Percentiles rank a stretch among this genome's conserved stretches.
phyloP scores from a whole-genome alignment of 129 eudicot genomes.

The Deinandra increscens region DNA sequence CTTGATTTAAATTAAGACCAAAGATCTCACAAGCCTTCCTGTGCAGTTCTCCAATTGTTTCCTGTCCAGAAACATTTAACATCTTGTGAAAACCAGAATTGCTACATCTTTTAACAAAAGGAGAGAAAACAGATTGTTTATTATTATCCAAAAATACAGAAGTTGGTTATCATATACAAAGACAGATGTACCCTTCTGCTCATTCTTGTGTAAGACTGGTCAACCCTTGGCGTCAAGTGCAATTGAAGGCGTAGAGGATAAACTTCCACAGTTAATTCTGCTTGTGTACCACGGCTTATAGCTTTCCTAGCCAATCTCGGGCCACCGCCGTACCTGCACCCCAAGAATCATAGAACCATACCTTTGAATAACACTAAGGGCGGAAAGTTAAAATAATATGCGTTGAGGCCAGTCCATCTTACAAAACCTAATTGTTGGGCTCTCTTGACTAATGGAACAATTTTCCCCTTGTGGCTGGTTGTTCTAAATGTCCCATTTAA shows the following conservation, averaged over 20 bases:
- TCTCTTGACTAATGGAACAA: not conserved
- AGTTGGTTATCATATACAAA: not conserved
- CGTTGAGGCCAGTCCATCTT: not conserved
- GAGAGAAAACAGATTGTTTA: not conserved
- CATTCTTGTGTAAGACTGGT: conserved; percentile 53
- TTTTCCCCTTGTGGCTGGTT: not conserved
- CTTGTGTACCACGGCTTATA: conserved; percentile 72
- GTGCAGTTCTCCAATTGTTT: conserved; percentile 77
- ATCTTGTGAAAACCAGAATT: not conserved
- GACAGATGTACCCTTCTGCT: conserved; percentile 73
- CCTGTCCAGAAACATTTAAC: conserved; percentile 43
- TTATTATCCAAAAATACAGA: not conserved
- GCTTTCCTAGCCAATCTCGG: conserved; percentile 83
- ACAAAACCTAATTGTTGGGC: not conserved
- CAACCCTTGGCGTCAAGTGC: conserved; percentile 67
- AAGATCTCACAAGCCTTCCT: conserved; percentile 76
- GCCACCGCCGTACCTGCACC: conserved; percentile 93
- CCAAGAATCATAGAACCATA: conserved; percentile 15
- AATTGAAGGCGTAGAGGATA: conserved; percentile 81
- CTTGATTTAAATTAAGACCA: conserved; percentile 64
- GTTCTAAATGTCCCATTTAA: not conserved
- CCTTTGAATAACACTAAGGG: conserved; percentile 2
- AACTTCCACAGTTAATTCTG: conserved; percentile 87
- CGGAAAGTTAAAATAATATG: not conserved
- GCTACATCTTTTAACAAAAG: conserved; percentile 5